A percentile compares a stretch with the other conserved stretches of the same genome.
phyloP scores from a whole-genome alignment of 1,284 basidiomycete genomes.

The Hemileia vastatrix region DNA sequence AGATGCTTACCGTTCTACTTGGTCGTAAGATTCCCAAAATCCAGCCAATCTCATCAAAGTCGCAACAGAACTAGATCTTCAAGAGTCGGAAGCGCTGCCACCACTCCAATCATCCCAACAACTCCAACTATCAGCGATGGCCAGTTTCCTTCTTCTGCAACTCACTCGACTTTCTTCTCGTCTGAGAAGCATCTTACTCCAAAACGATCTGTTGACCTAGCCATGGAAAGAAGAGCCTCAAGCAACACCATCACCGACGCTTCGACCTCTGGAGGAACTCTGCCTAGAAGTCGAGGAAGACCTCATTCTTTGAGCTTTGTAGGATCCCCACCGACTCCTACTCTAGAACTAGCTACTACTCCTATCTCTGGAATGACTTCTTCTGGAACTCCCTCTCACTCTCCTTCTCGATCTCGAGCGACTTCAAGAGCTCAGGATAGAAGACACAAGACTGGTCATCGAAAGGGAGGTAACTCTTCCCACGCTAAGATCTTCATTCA shows the following conservation, averaged over 20 bases:
- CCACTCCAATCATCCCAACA: too few relatives aligned
- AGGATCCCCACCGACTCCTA: not conserved
- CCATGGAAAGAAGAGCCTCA: not conserved
- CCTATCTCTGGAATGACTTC: not conserved
- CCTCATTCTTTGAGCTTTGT: not conserved
- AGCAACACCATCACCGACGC: not conserved
- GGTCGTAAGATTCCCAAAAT: slow-evolving; percentile 32
- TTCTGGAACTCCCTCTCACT: not conserved
- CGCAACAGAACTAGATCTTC: not conserved
- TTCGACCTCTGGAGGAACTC: not conserved
- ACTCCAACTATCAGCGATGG: too few relatives aligned
- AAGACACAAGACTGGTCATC: slow-evolving; percentile 23
- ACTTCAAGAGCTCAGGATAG: slow-evolving; percentile 27
- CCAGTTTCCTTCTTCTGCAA: not conserved
- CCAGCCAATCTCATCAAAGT: slow-evolving; percentile 20
- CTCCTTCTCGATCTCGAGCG: slow-evolving; percentile 19
- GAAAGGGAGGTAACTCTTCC: not conserved
- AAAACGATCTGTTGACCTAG: not conserved
- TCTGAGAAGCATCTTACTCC: not conserved
- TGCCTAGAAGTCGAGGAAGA: not conserved
- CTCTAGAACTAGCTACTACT: not conserved
- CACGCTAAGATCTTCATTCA: slow-evolving; percentile 34
- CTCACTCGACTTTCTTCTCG: not conserved
- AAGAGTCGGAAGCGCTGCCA: too few relatives aligned
- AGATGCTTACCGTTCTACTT: slow-evolving; percentile 35